Evolutionary conservation across 306 rosid genomes (phyloP).

Genomic region (Castanea sativa): DNA sequence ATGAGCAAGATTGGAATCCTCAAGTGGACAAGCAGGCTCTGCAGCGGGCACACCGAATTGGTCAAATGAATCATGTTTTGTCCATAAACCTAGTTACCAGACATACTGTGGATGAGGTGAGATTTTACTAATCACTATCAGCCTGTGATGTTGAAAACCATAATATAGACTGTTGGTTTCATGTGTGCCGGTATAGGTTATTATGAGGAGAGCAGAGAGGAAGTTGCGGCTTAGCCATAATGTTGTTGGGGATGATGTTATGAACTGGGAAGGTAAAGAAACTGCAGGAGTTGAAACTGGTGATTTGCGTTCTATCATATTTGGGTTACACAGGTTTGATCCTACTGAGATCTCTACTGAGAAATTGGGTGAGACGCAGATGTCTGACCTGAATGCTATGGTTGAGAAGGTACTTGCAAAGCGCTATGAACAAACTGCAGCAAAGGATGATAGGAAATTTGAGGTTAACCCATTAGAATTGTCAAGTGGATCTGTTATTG

Average conservation of each 20-base stretch:
- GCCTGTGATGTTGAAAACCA: constrained; percentile 3
- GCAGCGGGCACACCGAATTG: constrained; percentile 95
- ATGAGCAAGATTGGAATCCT: constrained; percentile 99
- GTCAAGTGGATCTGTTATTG: constrained; percentile 34
- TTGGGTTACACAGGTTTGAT: constrained; percentile 67
- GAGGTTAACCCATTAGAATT: constrained; percentile 55
- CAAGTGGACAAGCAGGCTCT: constrained; percentile 95
- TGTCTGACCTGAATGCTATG: constrained; percentile 58
- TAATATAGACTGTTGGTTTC: constrained; percentile 21
- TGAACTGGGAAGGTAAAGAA: constrained; percentile 48
- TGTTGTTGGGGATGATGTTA: constrained; percentile 60
- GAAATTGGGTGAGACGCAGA: constrained; percentile 37
- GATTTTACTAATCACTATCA: constrained; percentile 14
- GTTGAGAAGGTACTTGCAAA: constrained; percentile 67
- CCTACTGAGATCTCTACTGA: constrained; percentile 44
- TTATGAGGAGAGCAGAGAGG: constrained; percentile 89
- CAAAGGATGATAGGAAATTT: constrained; percentile 61
- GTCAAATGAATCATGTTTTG: constrained; percentile 79
- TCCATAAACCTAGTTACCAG: constrained; percentile 72
- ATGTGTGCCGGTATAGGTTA: constrained; percentile 50
- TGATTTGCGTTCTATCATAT: constrained; percentile 80
- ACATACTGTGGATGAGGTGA: constrained; percentile 81
- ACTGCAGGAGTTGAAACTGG: constrained; percentile 44
- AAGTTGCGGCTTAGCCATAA: constrained; percentile 81
- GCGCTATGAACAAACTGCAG: constrained; percentile 38